Evolutionary conservation across 768 basidiomycete genomes (phyloP).

Genomic region (Neoboletus subvelutipes): DNA sequence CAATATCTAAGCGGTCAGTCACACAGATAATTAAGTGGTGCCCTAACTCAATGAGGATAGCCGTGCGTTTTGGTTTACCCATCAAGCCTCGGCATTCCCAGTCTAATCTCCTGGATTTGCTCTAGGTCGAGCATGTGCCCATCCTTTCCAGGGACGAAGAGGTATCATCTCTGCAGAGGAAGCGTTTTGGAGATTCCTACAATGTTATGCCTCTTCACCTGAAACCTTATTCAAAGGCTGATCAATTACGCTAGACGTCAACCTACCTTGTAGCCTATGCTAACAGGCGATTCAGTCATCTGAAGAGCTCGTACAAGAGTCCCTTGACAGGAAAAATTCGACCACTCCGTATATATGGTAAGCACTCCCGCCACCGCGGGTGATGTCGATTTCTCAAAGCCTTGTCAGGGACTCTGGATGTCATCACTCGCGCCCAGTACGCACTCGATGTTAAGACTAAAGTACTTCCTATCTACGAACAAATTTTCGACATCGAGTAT

Average conservation of each 20-base stretch:
- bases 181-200: no score
- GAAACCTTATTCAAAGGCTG: not conserved
- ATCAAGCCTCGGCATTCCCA: no score
- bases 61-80: no score
- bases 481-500: slow-evolving; percentile 88
- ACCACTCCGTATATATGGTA: slow-evolving; percentile 84
- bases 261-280: slow-evolving; percentile 89
- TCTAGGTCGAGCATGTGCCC: no score
- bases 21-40: no score
- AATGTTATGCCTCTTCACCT: no score
- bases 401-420: slow-evolving; percentile 67
- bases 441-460: slow-evolving; percentile 83
- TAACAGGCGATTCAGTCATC: slow-evolving; percentile 71
- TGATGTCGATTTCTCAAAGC: not conserved
- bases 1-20: no score
- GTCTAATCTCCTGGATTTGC: no score
- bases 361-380: slow-evolving; percentile 15
- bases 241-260: slow-evolving; percentile 52
- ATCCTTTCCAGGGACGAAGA: no score
- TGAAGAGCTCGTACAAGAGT: slow-evolving; percentile 75
- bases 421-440: slow-evolving; percentile 81
- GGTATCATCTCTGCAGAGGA: no score
- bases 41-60: no score
- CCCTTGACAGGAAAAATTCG: slow-evolving; percentile 77
- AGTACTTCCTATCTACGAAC: slow-evolving; percentile 88